Conservation (phyloP, 305 asterid species). For the Plantago coronopus region DNA sequence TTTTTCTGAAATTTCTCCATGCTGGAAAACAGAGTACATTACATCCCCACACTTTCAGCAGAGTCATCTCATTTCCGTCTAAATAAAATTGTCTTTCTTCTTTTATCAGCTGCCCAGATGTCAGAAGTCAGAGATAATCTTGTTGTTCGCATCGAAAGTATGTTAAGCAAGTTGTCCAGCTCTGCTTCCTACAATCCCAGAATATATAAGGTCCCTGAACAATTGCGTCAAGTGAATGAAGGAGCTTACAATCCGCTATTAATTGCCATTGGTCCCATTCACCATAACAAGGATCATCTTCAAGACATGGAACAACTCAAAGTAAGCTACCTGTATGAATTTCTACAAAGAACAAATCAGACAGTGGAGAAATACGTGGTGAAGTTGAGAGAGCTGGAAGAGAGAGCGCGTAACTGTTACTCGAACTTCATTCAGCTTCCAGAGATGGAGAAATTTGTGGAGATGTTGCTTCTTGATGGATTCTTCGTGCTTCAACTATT, state of each 20-base stretch:
- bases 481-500: constrained; percentile 29
- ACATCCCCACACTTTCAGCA: too few relatives aligned
- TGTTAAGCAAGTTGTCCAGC: too few relatives aligned
- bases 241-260: constrained; percentile 28
- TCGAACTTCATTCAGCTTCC: constrained; percentile 17
- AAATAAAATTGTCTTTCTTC: too few relatives aligned
- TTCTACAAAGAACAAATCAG: constrained; percentile 22
- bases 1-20: too few relatives aligned
- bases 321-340: constrained; percentile 21
- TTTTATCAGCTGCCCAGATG: background rate
- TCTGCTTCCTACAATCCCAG: background rate
- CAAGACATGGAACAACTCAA: constrained; percentile 34
- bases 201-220: background rate
- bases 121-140: too few relatives aligned
- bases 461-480: constrained; percentile 34
- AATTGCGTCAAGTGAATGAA: constrained; percentile 17
- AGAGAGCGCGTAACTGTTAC: constrained; percentile 29
- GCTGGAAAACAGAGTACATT: too few relatives aligned
- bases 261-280: constrained; percentile 34
- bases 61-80: too few relatives aligned
- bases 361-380: constrained; percentile 23
- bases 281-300: constrained; percentile 22
- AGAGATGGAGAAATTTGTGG: constrained; percentile 17
- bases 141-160: too few relatives aligned
- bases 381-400: constrained; percentile 27